Conservation (phyloP, 331 rosid species). For the Prunus yedoensis region DNA sequence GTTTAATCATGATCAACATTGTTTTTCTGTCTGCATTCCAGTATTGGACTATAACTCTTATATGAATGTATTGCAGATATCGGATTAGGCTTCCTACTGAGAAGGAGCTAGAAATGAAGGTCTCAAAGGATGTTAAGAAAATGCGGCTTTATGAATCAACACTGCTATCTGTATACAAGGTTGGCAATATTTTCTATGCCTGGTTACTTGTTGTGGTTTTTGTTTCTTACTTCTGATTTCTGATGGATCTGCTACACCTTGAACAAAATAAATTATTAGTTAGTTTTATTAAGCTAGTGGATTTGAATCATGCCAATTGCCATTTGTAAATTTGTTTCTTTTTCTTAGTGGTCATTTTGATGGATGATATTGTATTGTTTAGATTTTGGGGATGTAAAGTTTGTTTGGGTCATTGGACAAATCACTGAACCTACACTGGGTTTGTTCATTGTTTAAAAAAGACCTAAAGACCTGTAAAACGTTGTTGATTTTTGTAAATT, state of each 20-base stretch:
- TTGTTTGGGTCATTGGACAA: no score
- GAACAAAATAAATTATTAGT: background rate
- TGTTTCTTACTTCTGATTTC: constrained; percentile 5
- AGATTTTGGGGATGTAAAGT: no score
- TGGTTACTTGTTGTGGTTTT: constrained; percentile 1
- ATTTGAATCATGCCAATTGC: background rate
- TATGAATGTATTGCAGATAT: constrained; percentile 54
- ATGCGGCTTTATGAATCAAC: constrained; percentile 89
- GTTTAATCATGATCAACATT: background rate
- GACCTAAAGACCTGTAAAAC: no score
- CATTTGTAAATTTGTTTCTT: no score
- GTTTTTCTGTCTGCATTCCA: background rate
- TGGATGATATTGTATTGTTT: no score
- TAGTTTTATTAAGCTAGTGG: background rate
- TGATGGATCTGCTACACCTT: background rate
- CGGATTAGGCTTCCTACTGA: constrained; percentile 96
- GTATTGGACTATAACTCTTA: constrained; percentile 24
- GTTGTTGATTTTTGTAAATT: no score
- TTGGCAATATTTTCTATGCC: constrained; percentile 25
- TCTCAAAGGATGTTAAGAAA: constrained; percentile 83
- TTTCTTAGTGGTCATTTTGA: no score
- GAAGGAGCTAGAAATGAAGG: constrained; percentile 94
- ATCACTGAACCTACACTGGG: no score
- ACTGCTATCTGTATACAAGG: constrained; percentile 90
- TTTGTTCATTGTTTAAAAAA: no score